These are phyloP conservation scores for Cerrena zonata DNA, from an alignment of 1,284 basidiomycete genomes.

Conservation along the genomic window DNA sequence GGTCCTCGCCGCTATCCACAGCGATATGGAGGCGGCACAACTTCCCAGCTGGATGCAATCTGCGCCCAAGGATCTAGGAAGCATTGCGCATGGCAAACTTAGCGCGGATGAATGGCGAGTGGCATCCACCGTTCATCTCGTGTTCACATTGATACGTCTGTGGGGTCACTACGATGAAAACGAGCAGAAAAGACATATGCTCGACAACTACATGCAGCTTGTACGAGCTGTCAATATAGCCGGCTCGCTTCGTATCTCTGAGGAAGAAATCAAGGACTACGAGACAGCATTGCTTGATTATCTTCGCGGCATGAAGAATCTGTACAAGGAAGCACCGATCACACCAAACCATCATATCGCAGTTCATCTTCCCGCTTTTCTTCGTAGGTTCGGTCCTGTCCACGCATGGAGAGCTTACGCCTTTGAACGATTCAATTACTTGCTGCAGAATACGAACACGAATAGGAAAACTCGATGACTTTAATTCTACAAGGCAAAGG, in stretches of 20 bases:
- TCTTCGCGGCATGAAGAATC: conserved; percentile 19
- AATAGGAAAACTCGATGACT: conserved; percentile 30
- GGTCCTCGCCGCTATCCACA: conserved; percentile 19
- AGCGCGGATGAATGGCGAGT: conserved; percentile 35
- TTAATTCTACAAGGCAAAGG: background rate
- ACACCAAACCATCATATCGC: conserved; percentile 35
- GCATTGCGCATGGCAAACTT: conserved; percentile 27
- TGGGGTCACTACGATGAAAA: conserved; percentile 24
- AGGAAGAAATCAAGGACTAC: conserved; percentile 18
- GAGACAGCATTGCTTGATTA: conserved; percentile 27
- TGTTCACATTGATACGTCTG: conserved; percentile 29
- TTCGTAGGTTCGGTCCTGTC: conserved; percentile 30
- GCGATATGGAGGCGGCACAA: conserved; percentile 22
- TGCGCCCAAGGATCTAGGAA: conserved; percentile 28
- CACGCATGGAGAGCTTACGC: conserved; percentile 33
- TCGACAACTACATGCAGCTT: conserved; percentile 35
- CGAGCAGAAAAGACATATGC: conserved; percentile 16
- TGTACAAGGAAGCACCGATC: conserved; percentile 28
- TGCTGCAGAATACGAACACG: conserved; percentile 27
- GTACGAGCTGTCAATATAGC: conserved; percentile 31
- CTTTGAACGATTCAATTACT: conserved; percentile 32
- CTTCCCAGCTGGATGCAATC: conserved; percentile 28
- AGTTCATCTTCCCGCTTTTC: conserved; percentile 26
- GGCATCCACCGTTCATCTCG: conserved; percentile 23
- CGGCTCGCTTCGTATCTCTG: conserved; percentile 25